Evolutionary conservation across 139 green algal genomes (phyloP).

Genomic region (Picochlorum sp.): DNA sequence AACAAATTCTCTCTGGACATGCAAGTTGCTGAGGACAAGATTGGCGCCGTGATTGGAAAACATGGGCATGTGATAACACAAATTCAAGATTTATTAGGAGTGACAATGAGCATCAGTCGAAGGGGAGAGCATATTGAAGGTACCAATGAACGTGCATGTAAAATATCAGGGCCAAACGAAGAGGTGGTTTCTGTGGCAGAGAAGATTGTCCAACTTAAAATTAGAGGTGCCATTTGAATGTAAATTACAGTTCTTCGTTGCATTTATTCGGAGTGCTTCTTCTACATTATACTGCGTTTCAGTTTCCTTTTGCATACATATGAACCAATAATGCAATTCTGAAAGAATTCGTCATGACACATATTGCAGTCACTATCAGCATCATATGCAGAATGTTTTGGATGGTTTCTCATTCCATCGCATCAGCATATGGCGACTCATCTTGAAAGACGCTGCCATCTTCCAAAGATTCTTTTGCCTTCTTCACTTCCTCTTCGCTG

Average conservation of each 20-base stretch:
- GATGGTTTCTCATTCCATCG: too few species aligned
- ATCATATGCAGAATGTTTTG: too few species aligned
- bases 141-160: constrained; percentile 44
- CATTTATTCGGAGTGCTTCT: too few species aligned
- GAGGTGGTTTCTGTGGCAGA: constrained; percentile 41
- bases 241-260: background rate
- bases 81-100: constrained; percentile 51
- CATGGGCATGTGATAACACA: constrained; percentile 52
- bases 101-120: constrained; percentile 46
- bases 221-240: background rate
- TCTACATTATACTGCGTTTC: too few species aligned
- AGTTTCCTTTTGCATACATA: too few species aligned
- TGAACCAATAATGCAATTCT: too few species aligned
- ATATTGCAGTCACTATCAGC: too few species aligned
- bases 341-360: too few species aligned
- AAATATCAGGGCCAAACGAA: constrained; percentile 27
- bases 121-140: constrained; percentile 48
- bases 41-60: constrained; percentile 66
- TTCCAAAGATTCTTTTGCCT: background rate
- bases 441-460: constrained; percentile 2
- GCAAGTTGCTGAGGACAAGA: constrained; percentile 42
- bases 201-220: constrained; percentile 28
- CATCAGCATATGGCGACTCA: constrained; percentile 8
- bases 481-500: constrained; percentile 1
- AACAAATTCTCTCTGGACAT: background rate